Base-by-base conservation (phyloP, 2,329 filamentous ascomycete species). In the Epichloe uncinata region DNA sequence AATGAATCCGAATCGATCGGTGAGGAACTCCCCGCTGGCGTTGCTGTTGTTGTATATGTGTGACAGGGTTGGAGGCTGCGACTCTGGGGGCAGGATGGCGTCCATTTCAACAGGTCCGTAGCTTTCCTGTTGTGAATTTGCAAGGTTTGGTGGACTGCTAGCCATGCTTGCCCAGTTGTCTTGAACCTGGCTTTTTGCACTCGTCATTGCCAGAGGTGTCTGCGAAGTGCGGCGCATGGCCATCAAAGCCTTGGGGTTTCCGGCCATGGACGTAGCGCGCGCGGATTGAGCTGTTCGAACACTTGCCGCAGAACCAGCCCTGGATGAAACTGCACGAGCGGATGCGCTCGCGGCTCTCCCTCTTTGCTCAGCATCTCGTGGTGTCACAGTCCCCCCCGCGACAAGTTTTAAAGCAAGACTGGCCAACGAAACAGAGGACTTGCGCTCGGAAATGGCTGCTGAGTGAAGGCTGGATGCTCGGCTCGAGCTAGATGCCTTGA, bases 71-170 rank as follows among this genome's bases (percentile, higher is more conserved):
- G 89, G 89, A 12, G 89, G 89, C 55, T 90, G 84, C 5, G 79
- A 82, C 54, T 93, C 88, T 37, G 85, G 79, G 0, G 87, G 85
- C 45, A 90, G 70, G 38, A 95, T 95, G 7, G 85, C 85, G 63
- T 95, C 89, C 87, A 95, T 93, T 66, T 95, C 89, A 4, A 95
- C 88, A 0, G 90, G 89, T 0, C 87, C 89, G 52, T 79, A 82
- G 61, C 77, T 85, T 58, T 82, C 78, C 13, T 71, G 70, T 7
- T 65, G 54, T 33, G 64, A 58, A 5, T 63, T 54, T 15, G 66
- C 56, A n/a, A 56, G 47, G 13, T 55, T 65, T 0, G 75, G 71
- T 1, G 78, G 75, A 45, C 72, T 78, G 5, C 68, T 63, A 2
- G 68, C 71, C 69, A 76, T 73, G 9, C 69, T 73, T 53, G 79